Base-by-base conservation (phyloP, 495 filamentous ascomycete genomes). In the Bathelium albidoporum region DNA sequence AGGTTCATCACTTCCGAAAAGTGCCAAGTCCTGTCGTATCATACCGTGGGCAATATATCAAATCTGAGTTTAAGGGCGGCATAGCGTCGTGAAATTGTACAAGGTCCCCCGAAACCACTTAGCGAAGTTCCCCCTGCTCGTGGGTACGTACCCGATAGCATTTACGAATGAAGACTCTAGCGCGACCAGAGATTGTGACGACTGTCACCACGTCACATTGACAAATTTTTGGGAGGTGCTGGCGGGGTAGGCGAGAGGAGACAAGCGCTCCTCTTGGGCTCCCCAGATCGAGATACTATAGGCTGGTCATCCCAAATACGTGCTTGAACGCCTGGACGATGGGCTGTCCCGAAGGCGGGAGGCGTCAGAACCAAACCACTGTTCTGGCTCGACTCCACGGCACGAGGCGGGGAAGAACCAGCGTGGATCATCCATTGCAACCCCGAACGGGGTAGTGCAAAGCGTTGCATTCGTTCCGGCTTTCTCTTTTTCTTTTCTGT, bases 281-380 rank as follows among this genome's bases (percentile, higher is more conserved):
- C n/a, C n/a, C n/a, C n/a, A n/a, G n/a, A n/a, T n/a, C n/a, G n/a
- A n/a, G n/a, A 24, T 29, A 29, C 9, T 11, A 11, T 7, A 20
- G 49, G 5, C 10, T 12, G 22, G 12, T 55, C 11, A 7, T 29
- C 20, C 24, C 9, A 55, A 28, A 26, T 29, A 24, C 49, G 49
- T 24, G n/a, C 2, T 20, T 55, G 20, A 20, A 24, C 20, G 49
- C 49, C 49, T 29, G 9, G 49, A 29, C 24, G 24, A n/a, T 55
- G 49, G 49, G 49, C 20, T 55, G 49, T 26, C 49, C 49, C 49
- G 49, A 55, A 26, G 49, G 29, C 49, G 49, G 49, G 49, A 55
- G 49, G 49, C 49, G 49, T 55, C 49, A 20, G 29, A 55, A 24
- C 49, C 49, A 28, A 55, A 55, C 49, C 49, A 55, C 7, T 55